Conservation (phyloP, 345 rosid species). For the Salix arbutifolia region DNA sequence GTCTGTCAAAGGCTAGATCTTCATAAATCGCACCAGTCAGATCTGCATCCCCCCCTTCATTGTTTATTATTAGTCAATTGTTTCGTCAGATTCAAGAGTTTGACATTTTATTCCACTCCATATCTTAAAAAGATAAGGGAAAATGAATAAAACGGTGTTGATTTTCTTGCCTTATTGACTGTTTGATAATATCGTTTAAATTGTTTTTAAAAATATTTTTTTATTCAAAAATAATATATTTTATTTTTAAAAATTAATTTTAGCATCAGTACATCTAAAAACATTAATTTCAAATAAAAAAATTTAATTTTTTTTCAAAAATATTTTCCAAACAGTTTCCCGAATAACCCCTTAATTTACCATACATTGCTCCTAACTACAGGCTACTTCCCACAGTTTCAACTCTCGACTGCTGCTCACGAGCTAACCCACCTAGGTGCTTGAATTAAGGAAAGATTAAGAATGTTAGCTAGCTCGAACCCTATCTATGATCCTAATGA, state of each 20-base stretch:
- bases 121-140: too few species aligned
- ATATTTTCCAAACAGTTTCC: too few species aligned
- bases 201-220: too few species aligned
- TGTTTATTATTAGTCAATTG: background rate
- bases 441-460: background rate
- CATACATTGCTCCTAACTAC: background rate
- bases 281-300: too few species aligned
- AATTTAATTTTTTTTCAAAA: too few species aligned
- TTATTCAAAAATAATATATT: too few species aligned
- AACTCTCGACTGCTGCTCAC: background rate
- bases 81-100: background rate
- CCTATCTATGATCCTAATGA: too few species aligned
- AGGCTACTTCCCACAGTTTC: conserved; percentile 3
- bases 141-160: too few species aligned
- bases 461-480: background rate
- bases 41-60: background rate
- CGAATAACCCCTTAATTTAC: background rate
- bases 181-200: too few species aligned
- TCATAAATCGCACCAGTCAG: conserved; percentile 28
- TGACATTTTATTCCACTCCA: background rate
- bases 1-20: conserved; percentile 13
- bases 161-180: too few species aligned
- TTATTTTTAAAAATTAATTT: too few species aligned
- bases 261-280: too few species aligned
- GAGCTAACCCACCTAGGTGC: background rate